phyloP scores from a whole-genome alignment of 2,329 filamentous ascomycete genomes.

The Pestalotiopsis sp. region DNA sequence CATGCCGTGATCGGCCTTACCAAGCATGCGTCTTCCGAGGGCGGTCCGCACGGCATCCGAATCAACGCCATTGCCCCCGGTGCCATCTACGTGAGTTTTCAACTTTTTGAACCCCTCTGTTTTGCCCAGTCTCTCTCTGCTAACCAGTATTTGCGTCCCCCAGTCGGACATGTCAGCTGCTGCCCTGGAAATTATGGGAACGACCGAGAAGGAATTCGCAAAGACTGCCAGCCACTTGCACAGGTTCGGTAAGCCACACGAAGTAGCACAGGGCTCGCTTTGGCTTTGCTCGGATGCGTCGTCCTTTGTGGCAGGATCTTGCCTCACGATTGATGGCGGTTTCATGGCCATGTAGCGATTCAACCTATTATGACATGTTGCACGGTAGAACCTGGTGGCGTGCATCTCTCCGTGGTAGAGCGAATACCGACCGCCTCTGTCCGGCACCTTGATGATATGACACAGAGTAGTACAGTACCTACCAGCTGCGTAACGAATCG shows the following conservation, averaged over 20 bases:
- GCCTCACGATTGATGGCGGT: constrained; percentile 4
- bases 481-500: too few relatives aligned
- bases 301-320: constrained; percentile 33
- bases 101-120: neutral
- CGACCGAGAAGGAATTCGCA: constrained; percentile 22
- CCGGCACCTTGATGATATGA: too few relatives aligned
- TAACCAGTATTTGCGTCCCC: neutral
- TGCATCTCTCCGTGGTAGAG: too few relatives aligned
- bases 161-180: constrained; percentile 25
- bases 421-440: too few relatives aligned
- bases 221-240: constrained; percentile 18
- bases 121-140: neutral
- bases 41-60: constrained; percentile 33
- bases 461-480: too few relatives aligned
- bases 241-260: constrained; percentile 25
- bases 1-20: constrained; percentile 46
- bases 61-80: constrained; percentile 36
- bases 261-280: constrained; percentile 34
- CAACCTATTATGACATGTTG: neutral
- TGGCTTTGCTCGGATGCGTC: constrained; percentile 35
- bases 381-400: too few relatives aligned
- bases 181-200: constrained; percentile 21
- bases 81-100: constrained; percentile 20
- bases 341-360: neutral
- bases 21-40: constrained; percentile 37